A percentile compares a stretch with the other conserved stretches of the same genome.
phyloP scores from a whole-genome alignment of 805 yeast species.

The Candida sonorensis region DNA sequence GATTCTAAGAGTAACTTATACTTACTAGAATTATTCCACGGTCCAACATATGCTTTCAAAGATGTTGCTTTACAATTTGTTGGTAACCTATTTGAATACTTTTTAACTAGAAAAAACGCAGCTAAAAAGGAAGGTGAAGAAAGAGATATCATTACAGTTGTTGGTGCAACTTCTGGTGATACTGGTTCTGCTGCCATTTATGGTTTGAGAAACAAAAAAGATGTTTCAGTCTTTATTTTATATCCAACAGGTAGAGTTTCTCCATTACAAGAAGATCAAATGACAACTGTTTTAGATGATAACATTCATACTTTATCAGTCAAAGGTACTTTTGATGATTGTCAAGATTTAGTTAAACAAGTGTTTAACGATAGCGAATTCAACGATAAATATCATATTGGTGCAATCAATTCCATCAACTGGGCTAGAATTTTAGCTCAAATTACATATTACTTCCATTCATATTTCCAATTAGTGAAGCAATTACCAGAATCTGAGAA shows the following conservation, averaged over 20 bases:
- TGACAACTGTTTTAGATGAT: slow-evolving; percentile 91
- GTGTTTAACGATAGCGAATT: slow-evolving; percentile 86
- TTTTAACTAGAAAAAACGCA: slow-evolving; percentile 68
- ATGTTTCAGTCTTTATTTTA: slow-evolving; percentile 92
- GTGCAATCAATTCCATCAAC: slow-evolving; percentile 97
- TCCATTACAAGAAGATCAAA: slow-evolving; percentile 96
- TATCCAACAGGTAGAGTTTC: slow-evolving; percentile 98
- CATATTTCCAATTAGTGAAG: slow-evolving; percentile 69
- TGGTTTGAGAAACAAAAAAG: slow-evolving; percentile 94
- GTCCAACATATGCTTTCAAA: slow-evolving; percentile 98
- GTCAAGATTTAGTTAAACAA: slow-evolving; percentile 93
- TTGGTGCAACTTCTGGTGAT: slow-evolving; percentile 99
- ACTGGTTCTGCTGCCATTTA: slow-evolving; percentile 99
- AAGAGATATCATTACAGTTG: slow-evolving; percentile 85
- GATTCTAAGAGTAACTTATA: slow-evolving; percentile 57
- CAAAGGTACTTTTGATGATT: slow-evolving; percentile 95
- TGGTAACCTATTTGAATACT: slow-evolving; percentile 93
- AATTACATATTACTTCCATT: slow-evolving; percentile 91
- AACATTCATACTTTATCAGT: slow-evolving; percentile 95
- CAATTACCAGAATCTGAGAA: slow-evolving; percentile 23
- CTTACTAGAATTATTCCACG: slow-evolving; percentile 91
- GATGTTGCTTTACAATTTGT: slow-evolving; percentile 98
- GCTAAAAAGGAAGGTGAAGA: slow-evolving; percentile 37
- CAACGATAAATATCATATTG: slow-evolving; percentile 85
- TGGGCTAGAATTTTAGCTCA: slow-evolving; percentile 99